A percentile compares a stretch with the other conserved stretches of the same genome.
These are phyloP conservation scores for Suillus variegatus DNA, from an alignment of 768 basidiomycete genomes.

Conservation along the genomic window DNA sequence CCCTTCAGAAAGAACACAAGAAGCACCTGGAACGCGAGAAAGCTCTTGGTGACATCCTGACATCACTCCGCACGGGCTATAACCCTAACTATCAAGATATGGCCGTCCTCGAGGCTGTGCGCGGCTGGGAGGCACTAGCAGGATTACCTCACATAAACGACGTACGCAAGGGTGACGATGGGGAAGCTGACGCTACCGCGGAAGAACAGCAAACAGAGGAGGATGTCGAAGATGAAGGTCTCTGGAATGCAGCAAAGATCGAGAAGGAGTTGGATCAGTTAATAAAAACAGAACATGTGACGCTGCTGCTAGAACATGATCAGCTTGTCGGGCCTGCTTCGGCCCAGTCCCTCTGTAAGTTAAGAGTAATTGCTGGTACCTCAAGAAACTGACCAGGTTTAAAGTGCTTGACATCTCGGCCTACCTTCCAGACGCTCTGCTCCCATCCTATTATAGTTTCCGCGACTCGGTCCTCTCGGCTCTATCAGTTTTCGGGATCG, in stretches of 20 bases:
- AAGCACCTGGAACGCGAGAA: conserved; percentile 75
- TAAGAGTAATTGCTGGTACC: neutral
- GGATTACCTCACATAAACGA: conserved; percentile 74
- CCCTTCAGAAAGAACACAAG: conserved; percentile 71
- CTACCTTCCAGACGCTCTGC: conserved; percentile 82
- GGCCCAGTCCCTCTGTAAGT: conserved; percentile 59
- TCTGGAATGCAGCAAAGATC: conserved; percentile 62
- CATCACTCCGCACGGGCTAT: conserved; percentile 78
- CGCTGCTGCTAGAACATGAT: conserved; percentile 77
- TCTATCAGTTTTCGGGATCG: conserved; percentile 65
- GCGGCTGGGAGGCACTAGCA: conserved; percentile 85
- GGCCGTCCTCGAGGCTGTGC: conserved; percentile 95
- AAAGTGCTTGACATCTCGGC: conserved; percentile 78
- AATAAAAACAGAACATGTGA: conserved; percentile 67
- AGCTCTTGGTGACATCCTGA: conserved; percentile 80
- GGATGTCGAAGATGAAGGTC: conserved; percentile 58
- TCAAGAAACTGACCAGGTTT: neutral
- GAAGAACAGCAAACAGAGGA: conserved; percentile 29
- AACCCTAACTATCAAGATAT: conserved; percentile 99
- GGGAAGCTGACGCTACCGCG: conserved; percentile 27
- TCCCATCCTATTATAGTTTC: conserved; percentile 72
- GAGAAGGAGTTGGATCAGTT: conserved; percentile 57
- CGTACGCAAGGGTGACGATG: conserved; percentile 49
- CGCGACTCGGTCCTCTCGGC: conserved; percentile 61
- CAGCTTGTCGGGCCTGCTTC: conserved; percentile 55